Conservation (phyloP, 768 basidiomycete genomes). For the Lactarius tabidus region DNA sequence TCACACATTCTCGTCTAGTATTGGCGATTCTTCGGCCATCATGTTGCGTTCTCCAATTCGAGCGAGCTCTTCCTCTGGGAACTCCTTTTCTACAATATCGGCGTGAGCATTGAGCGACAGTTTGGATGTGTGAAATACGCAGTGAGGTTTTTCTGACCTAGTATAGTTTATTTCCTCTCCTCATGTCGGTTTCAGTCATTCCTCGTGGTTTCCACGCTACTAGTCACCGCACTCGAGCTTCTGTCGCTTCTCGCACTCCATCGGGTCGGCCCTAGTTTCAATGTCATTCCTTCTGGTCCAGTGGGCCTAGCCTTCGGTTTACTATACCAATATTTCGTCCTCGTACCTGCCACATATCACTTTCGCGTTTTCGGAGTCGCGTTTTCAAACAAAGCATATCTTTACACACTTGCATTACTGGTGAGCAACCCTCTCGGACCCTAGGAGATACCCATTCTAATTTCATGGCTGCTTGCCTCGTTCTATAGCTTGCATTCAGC, state of each 20-base stretch:
- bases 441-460: background rate
- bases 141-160: constrained; percentile 41
- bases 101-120: constrained; percentile 70
- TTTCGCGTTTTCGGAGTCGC: constrained; percentile 72
- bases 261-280: constrained; percentile 51
- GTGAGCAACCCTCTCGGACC: constrained; percentile 37
- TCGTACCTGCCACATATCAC: constrained; percentile 71
- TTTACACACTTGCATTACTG: constrained; percentile 68
- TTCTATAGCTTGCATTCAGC: constrained; percentile 58
- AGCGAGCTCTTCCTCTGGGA: constrained; percentile 79
- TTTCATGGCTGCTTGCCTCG: background rate
- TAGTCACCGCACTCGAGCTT: constrained; percentile 69
- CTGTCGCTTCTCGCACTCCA: constrained; percentile 60
- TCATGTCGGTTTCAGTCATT: constrained; percentile 58
- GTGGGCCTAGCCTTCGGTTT: constrained; percentile 73
- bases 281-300: constrained; percentile 72
- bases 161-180: constrained; percentile 13
- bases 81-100: constrained; percentile 67
- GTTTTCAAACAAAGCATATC: constrained; percentile 71
- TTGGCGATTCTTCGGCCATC: constrained; percentile 76
- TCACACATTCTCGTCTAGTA: constrained; percentile 49
- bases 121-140: constrained; percentile 89
- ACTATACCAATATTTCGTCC: constrained; percentile 76
- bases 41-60: constrained; percentile 76
- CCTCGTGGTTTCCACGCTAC: constrained; percentile 57